Conservation (phyloP, 108 stramenopile species). For the Stephanodiscus minutulus region DNA sequence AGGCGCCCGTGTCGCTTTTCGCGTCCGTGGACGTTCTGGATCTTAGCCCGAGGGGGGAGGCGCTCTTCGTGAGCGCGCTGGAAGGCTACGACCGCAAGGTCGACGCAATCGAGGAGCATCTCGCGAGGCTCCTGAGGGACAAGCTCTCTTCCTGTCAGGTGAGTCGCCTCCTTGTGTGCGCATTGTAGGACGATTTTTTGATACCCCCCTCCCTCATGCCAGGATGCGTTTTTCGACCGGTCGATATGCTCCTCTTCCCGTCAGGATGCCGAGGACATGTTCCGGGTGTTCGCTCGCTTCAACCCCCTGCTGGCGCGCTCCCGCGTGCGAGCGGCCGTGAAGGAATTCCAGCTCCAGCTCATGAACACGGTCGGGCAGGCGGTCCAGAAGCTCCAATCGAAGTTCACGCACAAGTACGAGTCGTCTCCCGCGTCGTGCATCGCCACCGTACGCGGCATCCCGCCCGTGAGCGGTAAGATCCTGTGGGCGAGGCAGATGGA, state of each 20-base stretch:
- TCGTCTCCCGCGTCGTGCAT: constrained; percentile 69
- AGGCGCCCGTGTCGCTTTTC: constrained; percentile 71
- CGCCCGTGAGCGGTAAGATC: constrained; percentile 95
- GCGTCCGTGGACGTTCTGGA: constrained; percentile 72
- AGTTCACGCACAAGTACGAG: constrained; percentile 93
- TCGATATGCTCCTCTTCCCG: constrained; percentile 8
- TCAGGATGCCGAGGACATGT: constrained; percentile 97
- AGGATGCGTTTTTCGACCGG: background rate
- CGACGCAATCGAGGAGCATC: constrained; percentile 83
- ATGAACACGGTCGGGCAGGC: constrained; percentile 91
- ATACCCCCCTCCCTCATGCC: constrained; percentile 3
- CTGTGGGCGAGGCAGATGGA: constrained; percentile 99
- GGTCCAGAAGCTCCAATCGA: constrained; percentile 89
- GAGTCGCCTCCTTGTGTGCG: constrained; percentile 6
- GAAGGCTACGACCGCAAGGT: constrained; percentile 84
- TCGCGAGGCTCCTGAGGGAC: constrained; percentile 78
- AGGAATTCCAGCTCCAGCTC: constrained; percentile 94
- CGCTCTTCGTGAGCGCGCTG: constrained; percentile 65
- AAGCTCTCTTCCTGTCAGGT: constrained; percentile 77
- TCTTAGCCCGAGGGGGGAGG: constrained; percentile 64
- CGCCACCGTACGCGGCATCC: constrained; percentile 89
- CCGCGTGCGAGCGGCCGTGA: constrained; percentile 90
- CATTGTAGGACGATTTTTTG: background rate
- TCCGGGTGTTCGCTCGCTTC: constrained; percentile 93
- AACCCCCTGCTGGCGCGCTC: constrained; percentile 93